Evolutionary conservation across 257 asterid species (phyloP), one percentile per base, ranked within the genome.

Genomic region (Paulownia fortunei): DNA sequence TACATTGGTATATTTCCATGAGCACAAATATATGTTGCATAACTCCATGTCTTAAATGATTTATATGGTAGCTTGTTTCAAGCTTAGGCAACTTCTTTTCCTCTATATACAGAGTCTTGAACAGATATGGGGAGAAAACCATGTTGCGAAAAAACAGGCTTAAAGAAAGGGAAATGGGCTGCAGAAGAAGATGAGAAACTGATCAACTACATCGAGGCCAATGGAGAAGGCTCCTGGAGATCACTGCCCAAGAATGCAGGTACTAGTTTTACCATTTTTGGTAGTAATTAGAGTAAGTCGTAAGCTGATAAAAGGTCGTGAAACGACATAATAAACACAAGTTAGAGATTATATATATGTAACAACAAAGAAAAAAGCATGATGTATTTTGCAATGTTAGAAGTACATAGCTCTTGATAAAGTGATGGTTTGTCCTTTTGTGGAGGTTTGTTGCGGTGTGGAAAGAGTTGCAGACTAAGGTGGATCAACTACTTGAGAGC

Each of bases 201-300:
- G 3, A 69, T 69, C 32, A 82, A 82, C 30, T 85, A 85, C 78
- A 77, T 85, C 15, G 78, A 80, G 37, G 54, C 76, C 65, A 77
- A 82, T 77, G 89, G 89, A 13, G 87, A 85, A 21, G 89, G 89
- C 8, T 82, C 89, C 0, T 85, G 89, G 89, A 85, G 87, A 78
- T 77, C 89, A 64, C 76, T 85, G 55, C 87, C 89, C 77, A 77
- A 77, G 60, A 85, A 82, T 34, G 89, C 89, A 69, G 89, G 89
- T 85, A 67, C n/a, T n/a, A n/a, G n/a, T n/a, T 5, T 4, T 54
- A 1, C 5, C 13, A n/a, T 19, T 54, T 19, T 54, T 54, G 1
- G 9, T n/a, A n/a, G n/a, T n/a, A n/a, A n/a, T n/a, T n/a, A n/a
- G n/a, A n/a, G n/a, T n/a, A n/a, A n/a, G n/a, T n/a, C n/a, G n/a